phyloP scores from a whole-genome alignment of 2,329 filamentous ascomycete genomes.

The Byssochlamys sp. region DNA sequence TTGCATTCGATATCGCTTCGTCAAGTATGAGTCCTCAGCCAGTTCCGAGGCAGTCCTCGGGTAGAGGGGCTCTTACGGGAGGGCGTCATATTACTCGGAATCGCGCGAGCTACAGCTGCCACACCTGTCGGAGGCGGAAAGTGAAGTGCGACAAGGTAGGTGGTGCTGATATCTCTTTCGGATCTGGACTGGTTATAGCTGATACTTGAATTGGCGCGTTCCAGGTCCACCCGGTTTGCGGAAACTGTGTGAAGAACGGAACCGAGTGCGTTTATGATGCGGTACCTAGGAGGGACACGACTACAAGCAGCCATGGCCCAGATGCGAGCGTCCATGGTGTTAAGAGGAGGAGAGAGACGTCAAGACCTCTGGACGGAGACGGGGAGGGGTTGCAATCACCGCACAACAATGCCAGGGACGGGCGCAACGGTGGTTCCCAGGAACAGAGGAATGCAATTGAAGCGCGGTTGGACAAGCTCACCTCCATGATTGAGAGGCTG shows the following conservation, averaged over 20 bases:
- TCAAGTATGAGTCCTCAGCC: not conserved
- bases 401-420: constrained; percentile 19
- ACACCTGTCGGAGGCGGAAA: constrained; percentile 9
- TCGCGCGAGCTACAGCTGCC: constrained; percentile 39
- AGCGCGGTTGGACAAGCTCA: constrained; percentile 34
- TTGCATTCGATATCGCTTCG: constrained; percentile 3
- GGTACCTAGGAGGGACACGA: constrained; percentile 17
- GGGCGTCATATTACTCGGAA: constrained; percentile 40
- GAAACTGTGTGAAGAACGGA: constrained; percentile 36
- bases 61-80: constrained; percentile 8
- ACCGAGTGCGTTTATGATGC: constrained; percentile 35
- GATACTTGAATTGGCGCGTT: not conserved
- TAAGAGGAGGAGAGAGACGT: constrained; percentile 26
- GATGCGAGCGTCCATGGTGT: constrained; percentile 17
- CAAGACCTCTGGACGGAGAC: constrained; percentile 19
- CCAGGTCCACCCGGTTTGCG: constrained; percentile 37
- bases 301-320: constrained; percentile 7
- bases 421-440: constrained; percentile 16
- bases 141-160: constrained; percentile 7
- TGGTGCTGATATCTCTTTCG: not conserved
- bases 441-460: constrained; percentile 30
- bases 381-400: constrained; percentile 25
- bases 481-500: constrained; percentile 36
- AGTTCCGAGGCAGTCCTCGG: not conserved
- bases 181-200: not conserved